A percentile compares a stretch with the other conserved stretches of the same genome.
Conservation (phyloP, 257 asterid genomes). For the Lavandula angustifolia region DNA sequence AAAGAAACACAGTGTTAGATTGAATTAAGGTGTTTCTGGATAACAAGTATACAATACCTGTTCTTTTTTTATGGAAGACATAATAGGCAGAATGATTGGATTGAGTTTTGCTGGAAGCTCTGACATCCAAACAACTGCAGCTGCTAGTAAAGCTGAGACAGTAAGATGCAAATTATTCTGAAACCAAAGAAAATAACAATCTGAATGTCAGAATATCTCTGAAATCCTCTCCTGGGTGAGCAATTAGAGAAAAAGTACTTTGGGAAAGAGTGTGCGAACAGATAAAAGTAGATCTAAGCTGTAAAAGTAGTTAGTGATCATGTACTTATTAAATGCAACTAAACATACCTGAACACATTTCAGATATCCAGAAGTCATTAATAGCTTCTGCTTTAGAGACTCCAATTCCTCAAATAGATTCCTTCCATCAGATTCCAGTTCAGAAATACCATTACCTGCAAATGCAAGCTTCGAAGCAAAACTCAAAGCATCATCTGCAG, state of each 20-base stretch:
- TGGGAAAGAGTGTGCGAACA: slow-evolving; percentile 6
- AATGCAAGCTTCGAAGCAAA: slow-evolving; percentile 75
- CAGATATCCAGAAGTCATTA: slow-evolving; percentile 90
- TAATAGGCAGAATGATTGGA: slow-evolving; percentile 86
- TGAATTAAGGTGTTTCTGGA: slow-evolving; percentile 20
- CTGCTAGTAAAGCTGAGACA: slow-evolving; percentile 89
- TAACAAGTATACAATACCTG: slow-evolving; percentile 49
- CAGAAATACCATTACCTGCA: slow-evolving; percentile 42
- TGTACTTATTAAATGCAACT: slow-evolving; percentile 19
- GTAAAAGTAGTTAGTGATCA: not conserved
- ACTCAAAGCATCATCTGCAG: slow-evolving; percentile 79
- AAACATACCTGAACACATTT: slow-evolving; percentile 86
- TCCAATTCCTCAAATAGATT: slow-evolving; percentile 73
- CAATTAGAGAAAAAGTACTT: not conserved
- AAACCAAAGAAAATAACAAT: slow-evolving; percentile 38
- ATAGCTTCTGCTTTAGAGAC: slow-evolving; percentile 83
- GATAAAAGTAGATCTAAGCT: slow-evolving; percentile 13
- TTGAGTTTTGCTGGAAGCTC: slow-evolving; percentile 89
- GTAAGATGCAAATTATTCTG: slow-evolving; percentile 92
- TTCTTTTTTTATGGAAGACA: slow-evolving; percentile 94
- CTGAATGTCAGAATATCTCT: slow-evolving; percentile 29
- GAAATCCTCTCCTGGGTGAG: slow-evolving; percentile 2
- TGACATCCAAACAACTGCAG: slow-evolving; percentile 96
- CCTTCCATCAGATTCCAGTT: slow-evolving; percentile 57
- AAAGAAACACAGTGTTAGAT: slow-evolving; percentile 36